A percentile compares a stretch with the other conserved stretches of the same genome.
phyloP scores from a whole-genome alignment of 176 grass and related monocot genomes.

The Cocos nucifera region DNA sequence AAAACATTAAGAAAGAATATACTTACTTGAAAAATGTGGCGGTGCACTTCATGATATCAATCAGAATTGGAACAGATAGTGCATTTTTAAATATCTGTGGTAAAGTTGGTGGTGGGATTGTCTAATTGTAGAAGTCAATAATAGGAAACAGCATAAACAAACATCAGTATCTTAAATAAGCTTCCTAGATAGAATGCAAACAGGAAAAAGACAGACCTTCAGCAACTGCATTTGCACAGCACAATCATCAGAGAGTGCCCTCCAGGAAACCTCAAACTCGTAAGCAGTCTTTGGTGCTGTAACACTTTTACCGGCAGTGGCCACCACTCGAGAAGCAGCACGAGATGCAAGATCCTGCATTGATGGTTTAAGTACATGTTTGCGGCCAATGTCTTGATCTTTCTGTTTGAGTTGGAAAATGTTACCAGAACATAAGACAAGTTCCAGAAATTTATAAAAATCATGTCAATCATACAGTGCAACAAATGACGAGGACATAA shows the following conservation, averaged over 20 bases:
- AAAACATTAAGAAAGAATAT: conserved; percentile 7
- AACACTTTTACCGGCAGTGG: conserved; percentile 40
- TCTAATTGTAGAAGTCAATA: conserved; percentile 40
- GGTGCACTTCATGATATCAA: conserved; percentile 77
- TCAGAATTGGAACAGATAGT: conserved; percentile 64
- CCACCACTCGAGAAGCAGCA: conserved; percentile 59
- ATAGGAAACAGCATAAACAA: too few relatives aligned
- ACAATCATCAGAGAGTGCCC: conserved; percentile 59
- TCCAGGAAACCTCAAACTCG: conserved; percentile 98
- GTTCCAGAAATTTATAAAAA: too few relatives aligned
- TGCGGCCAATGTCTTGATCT: conserved; percentile 27
- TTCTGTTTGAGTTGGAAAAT: conserved; percentile 26
- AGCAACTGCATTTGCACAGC: conserved; percentile 50
- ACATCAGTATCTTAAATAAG: background rate
- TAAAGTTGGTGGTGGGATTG: conserved; percentile 50
- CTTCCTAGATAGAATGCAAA: background rate
- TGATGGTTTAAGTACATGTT: conserved; percentile 33
- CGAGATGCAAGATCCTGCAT: conserved; percentile 70
- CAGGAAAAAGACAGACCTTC: conserved; percentile 44
- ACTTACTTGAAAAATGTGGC: conserved; percentile 54
- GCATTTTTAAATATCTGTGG: conserved; percentile 91
- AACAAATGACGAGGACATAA: too few relatives aligned
- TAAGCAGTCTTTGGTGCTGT: conserved; percentile 76
- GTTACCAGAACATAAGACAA: background rate
- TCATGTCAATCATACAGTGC: too few relatives aligned